Evolutionary conservation across 2,329 filamentous ascomycete genomes (phyloP).

Genomic region (Didymella lethalis): DNA sequence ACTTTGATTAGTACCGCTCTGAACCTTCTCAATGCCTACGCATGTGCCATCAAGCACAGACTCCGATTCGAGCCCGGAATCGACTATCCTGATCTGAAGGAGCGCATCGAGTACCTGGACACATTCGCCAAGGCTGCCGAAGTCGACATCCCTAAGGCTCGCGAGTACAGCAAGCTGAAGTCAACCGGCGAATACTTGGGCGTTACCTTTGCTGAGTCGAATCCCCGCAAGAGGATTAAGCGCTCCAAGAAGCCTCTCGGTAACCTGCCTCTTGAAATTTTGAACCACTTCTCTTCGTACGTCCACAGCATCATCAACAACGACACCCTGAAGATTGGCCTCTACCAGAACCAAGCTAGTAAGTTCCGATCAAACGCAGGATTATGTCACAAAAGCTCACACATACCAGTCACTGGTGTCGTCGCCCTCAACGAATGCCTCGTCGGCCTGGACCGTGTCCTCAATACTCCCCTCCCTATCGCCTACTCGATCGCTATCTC

Average conservation of each 20-base stretch:
- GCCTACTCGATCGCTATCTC: slow-evolving; percentile 86
- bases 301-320: slow-evolving; percentile 67
- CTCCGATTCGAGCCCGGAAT: slow-evolving; percentile 84
- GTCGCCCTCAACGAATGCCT: slow-evolving; percentile 74
- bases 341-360: slow-evolving; percentile 66
- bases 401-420: slow-evolving; percentile 63
- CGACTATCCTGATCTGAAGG: slow-evolving; percentile 75
- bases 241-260: slow-evolving; percentile 74
- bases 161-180: slow-evolving; percentile 60
- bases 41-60: slow-evolving; percentile 80
- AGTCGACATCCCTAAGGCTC: slow-evolving; percentile 47
- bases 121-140: slow-evolving; percentile 73
- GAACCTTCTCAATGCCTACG: slow-evolving; percentile 79
- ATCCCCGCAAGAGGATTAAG: slow-evolving; percentile 81
- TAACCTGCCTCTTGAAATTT: slow-evolving; percentile 83
- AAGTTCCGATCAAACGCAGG: slow-evolving; percentile 17
- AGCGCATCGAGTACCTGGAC: slow-evolving; percentile 74
- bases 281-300: slow-evolving; percentile 74
- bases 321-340: slow-evolving; percentile 63
- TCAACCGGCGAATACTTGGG: slow-evolving; percentile 75
- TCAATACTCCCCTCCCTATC: slow-evolving; percentile 81
- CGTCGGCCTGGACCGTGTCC: slow-evolving; percentile 76
- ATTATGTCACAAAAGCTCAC: background rate
- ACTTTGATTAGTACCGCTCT: slow-evolving; percentile 64
- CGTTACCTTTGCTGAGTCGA: slow-evolving; percentile 76